phyloP scores from a whole-genome alignment of 257 asterid species.

The Nicotiana obtusifolia region DNA sequence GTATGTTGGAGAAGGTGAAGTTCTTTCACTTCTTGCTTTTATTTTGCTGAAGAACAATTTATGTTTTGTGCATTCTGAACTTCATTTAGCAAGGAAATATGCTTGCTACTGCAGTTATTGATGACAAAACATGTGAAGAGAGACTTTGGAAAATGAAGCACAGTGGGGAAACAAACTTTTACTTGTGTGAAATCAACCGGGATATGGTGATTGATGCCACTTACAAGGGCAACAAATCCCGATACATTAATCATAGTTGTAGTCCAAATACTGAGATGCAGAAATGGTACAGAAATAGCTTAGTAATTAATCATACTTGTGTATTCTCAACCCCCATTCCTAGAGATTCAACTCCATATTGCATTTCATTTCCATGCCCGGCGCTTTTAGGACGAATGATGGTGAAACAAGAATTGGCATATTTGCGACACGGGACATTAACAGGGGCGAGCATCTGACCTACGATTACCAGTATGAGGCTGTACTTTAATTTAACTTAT shows the following conservation, averaged over 20 bases:
- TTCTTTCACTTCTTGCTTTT: slow-evolving; percentile 2
- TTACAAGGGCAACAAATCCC: slow-evolving; percentile 91
- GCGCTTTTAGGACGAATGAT: slow-evolving; percentile 65
- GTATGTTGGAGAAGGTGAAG: slow-evolving; percentile 96
- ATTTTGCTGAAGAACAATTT: slow-evolving; percentile 3
- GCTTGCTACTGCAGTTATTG: slow-evolving; percentile 61
- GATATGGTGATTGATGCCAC: slow-evolving; percentile 99
- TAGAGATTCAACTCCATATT: not conserved
- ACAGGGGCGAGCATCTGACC: slow-evolving; percentile 87
- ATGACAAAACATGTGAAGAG: slow-evolving; percentile 95
- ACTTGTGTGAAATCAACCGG: slow-evolving; percentile 92
- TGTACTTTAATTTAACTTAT: not conserved
- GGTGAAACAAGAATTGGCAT: slow-evolving; percentile 99
- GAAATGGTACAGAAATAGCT: slow-evolving; percentile 57
- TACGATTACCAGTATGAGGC: slow-evolving; percentile 91
- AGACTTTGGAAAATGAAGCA: slow-evolving; percentile 98
- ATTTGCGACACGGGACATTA: slow-evolving; percentile 77
- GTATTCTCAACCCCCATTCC: not conserved
- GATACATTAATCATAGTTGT: slow-evolving; percentile 97
- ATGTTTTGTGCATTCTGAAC: slow-evolving; percentile 5
- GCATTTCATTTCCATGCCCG: slow-evolving; percentile 7
- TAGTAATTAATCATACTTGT: not conserved
- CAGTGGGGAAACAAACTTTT: slow-evolving; percentile 84
- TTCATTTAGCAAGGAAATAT: slow-evolving; percentile 5
- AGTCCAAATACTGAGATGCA: slow-evolving; percentile 98